Conservation (phyloP, 2,329 filamentous ascomycete genomes). For the Trichoderma oligosporum region DNA sequence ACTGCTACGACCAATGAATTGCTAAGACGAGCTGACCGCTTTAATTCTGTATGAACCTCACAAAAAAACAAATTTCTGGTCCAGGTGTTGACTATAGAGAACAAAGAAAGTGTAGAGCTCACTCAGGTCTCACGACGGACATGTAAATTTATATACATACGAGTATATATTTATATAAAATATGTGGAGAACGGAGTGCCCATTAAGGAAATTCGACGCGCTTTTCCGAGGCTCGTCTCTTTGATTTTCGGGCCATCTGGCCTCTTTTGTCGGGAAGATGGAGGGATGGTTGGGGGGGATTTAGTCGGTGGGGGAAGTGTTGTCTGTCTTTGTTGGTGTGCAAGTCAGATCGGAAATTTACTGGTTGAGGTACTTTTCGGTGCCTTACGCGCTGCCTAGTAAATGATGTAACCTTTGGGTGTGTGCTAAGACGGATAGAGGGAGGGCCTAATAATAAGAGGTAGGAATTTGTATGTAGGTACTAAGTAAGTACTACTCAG, state of each 20-base stretch:
- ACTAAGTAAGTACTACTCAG: too few species aligned
- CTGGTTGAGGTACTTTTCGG: conserved; percentile 10
- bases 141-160: neutral
- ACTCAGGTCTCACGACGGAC: too few species aligned
- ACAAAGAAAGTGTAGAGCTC: too few species aligned
- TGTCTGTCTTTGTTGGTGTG: neutral
- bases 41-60: neutral
- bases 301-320: conserved; percentile 11
- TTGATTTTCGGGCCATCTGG: conserved; percentile 7
- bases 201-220: neutral
- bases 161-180: too few species aligned
- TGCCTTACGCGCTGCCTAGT: neutral
- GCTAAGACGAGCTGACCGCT: neutral
- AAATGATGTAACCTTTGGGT: conserved; percentile 13
- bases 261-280: conserved; percentile 16
- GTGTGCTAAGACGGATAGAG: too few species aligned
- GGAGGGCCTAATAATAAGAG: too few species aligned
- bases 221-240: neutral
- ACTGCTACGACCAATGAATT: neutral
- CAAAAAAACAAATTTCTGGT: too few species aligned
- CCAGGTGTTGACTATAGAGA: too few species aligned
- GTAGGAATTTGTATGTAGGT: too few species aligned
- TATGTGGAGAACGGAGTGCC: too few species aligned
- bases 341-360: too few species aligned
- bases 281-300: conserved; percentile 8